Evolutionary conservation across 2,329 filamentous ascomycete genomes (phyloP), one percentile per base, ranked within the genome.

Genomic region (Fusarium austroafricanum): DNA sequence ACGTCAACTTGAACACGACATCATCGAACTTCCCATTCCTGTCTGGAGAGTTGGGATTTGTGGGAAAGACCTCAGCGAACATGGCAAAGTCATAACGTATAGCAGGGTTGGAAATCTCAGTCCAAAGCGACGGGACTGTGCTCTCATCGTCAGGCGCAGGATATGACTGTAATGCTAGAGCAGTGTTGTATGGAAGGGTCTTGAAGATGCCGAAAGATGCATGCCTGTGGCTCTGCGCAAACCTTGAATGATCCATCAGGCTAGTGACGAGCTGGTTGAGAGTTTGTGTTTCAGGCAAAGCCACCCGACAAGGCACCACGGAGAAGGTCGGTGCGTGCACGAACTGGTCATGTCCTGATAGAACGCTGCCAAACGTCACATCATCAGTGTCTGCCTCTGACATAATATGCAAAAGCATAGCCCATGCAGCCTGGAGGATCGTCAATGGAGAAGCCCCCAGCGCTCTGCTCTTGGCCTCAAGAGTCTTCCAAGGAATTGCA

Each of bases 31-130:
- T 53, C 2, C 55, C 57, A 7, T 61, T 61, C 12, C 45, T 42
- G 3, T 35, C 26, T 3, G 45, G 31, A 11, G 26, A 53, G n/a
- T 23, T 39, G 3, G 57, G 63, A 3, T 37, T 37, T 2, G 54
- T 50, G 1, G 61, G 43, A 7, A 67, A 67, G 3, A 67, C 63
- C 7, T 67, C 64, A 0, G 63, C 51, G 17, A 67, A 67, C 45
- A 67, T 67, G 3, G 33, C 10, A 35, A 67, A 67, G 14, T 67
- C 64, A 17, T 67, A 67, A 31, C 64, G 57, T 28, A 67, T 67
- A 14, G 57, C 57, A 4, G 57, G 57, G 3, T 64, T 67, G 2
- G 28, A 38, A 2, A 67, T 39, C 6, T 67, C 39, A 0, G 51
- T 54, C 64, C 64, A 67, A 0, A 45, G 46, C 4, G 28, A 28